Percentiles rank a stretch among this genome's conserved stretches.
Evolutionary conservation across 352 stramenopile genomes (phyloP).

Genomic region (Pythium rishiriense): DNA sequence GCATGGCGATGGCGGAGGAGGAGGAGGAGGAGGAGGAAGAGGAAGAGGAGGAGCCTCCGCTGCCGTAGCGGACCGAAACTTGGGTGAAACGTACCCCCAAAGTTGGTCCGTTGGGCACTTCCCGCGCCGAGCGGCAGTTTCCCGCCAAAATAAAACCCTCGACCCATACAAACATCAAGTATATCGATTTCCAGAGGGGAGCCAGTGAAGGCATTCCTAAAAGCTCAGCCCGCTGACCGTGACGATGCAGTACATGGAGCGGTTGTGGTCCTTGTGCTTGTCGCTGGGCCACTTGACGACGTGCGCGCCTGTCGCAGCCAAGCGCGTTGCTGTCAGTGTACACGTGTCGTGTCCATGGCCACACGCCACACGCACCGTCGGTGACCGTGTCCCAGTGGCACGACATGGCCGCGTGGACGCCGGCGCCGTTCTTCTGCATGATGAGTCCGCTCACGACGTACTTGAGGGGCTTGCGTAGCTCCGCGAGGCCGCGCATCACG

Average conservation of each 20-base stretch:
- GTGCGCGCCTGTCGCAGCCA: slow-evolving; percentile 46
- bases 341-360: not conserved
- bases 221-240: slow-evolving; percentile 86
- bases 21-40: not conserved
- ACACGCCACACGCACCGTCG: slow-evolving; percentile 59
- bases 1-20: slow-evolving; percentile 3
- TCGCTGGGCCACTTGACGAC: slow-evolving; percentile 90
- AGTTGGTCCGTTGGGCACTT: slow-evolving; percentile 1
- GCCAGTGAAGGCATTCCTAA: slow-evolving; percentile 18
- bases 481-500: slow-evolving; percentile 84
- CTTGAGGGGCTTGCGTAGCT: slow-evolving; percentile 92
- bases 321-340: not conserved
- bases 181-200: slow-evolving; percentile 1
- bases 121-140: slow-evolving; percentile 1
- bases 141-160: slow-evolving; percentile 5
- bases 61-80: not conserved
- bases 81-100: slow-evolving; percentile 10
- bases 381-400: slow-evolving; percentile 91
- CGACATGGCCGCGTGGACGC: slow-evolving; percentile 86
- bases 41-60: not conserved
- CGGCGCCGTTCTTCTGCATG: slow-evolving; percentile 94
- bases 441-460: slow-evolving; percentile 92
- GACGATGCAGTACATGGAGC: slow-evolving; percentile 89
- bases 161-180: slow-evolving; percentile 18
- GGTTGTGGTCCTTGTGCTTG: slow-evolving; percentile 90